Evolutionary conservation across 441 rosid species (phyloP).

Genomic region (Populus trichocarpa): DNA sequence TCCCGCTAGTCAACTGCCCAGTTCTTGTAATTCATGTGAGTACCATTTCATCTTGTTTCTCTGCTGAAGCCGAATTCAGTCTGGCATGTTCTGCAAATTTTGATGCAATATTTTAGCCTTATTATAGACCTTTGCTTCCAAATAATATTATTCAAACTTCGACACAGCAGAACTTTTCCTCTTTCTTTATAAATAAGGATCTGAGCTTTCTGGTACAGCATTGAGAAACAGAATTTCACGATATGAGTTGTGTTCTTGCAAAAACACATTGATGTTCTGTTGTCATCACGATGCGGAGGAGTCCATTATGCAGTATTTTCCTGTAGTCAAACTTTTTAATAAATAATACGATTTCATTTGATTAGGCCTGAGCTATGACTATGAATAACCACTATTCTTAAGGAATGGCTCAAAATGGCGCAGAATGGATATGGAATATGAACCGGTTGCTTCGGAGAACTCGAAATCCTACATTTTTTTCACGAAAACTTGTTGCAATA

Average conservation of each 20-base stretch:
- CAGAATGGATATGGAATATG: background rate
- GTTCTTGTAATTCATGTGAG: slow-evolving; percentile 88
- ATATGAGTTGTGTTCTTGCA: background rate
- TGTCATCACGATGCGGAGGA: background rate
- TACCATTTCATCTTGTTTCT: slow-evolving; percentile 7
- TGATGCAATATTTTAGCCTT: background rate
- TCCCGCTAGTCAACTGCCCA: slow-evolving; percentile 69
- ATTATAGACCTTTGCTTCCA: background rate
- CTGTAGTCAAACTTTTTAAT: background rate
- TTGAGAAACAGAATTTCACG: background rate
- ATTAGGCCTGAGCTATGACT: background rate
- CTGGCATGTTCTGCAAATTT: background rate
- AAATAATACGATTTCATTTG: background rate
- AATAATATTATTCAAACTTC: background rate
- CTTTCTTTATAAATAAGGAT: background rate
- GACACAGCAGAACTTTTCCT: background rate
- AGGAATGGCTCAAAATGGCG: background rate
- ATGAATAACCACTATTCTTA: background rate
- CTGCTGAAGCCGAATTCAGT: background rate
- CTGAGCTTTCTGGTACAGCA: background rate
- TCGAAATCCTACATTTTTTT: background rate
- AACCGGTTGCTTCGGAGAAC: background rate
- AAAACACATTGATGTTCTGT: background rate
- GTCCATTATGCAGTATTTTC: background rate
- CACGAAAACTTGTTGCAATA: background rate